These are phyloP conservation scores for Termitomyces sp. DNA, from an alignment of 768 basidiomycete genomes.

Conservation along the genomic window DNA sequence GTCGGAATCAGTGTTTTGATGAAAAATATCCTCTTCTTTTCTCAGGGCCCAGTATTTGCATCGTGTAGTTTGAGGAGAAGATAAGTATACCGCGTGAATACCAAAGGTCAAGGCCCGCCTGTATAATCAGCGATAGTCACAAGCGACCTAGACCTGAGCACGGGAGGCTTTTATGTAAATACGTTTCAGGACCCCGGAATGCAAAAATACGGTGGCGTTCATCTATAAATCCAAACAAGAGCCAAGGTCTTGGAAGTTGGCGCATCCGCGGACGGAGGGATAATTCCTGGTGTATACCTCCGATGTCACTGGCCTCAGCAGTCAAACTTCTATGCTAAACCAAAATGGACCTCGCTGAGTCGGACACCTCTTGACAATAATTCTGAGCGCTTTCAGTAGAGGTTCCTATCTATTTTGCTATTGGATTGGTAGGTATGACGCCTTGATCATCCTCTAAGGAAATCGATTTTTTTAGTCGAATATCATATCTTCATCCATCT, in stretches of 20 bases:
- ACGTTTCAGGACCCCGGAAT: background rate
- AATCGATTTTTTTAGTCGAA: background rate
- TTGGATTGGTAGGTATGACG: too few species aligned
- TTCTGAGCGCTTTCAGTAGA: too few species aligned
- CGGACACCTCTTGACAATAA: too few species aligned
- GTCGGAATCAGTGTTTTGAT: background rate
- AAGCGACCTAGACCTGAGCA: background rate
- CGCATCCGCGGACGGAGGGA: background rate
- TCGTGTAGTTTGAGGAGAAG: background rate
- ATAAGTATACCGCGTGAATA: too few species aligned
- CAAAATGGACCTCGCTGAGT: too few species aligned
- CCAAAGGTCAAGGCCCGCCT: background rate
- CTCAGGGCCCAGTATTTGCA: background rate
- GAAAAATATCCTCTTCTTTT: background rate
- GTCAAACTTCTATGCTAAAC: too few species aligned
- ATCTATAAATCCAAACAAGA: background rate
- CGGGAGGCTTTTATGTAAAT: background rate
- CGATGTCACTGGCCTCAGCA: too few species aligned
- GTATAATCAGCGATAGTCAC: background rate
- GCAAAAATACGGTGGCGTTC: background rate
- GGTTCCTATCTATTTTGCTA: too few species aligned
- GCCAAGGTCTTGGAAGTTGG: background rate
- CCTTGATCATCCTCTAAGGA: too few species aligned
- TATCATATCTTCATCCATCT: background rate
- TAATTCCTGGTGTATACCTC: background rate